These are phyloP conservation scores for Adenanthera pavonina DNA, from an alignment of 306 rosid species.

Conservation along the genomic window DNA sequence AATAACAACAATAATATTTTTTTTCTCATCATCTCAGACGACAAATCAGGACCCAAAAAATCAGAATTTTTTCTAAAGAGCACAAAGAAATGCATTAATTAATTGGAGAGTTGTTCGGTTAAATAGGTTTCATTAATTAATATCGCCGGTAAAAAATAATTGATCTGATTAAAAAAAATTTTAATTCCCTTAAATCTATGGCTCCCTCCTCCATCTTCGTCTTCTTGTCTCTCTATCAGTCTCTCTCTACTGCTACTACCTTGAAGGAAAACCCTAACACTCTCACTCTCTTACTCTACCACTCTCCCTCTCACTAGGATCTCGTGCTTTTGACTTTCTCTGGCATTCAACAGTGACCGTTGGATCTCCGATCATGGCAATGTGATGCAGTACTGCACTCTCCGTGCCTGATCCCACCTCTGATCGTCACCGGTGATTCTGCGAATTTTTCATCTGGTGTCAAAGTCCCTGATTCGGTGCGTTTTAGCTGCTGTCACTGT, in stretches of 20 bases:
- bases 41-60: not conserved
- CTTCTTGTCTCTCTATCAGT: constrained; percentile 47
- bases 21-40: not conserved
- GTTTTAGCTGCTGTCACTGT: constrained; percentile 40
- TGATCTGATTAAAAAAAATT: not conserved
- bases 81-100: not conserved
- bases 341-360: constrained; percentile 43
- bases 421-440: constrained; percentile 35
- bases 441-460: constrained; percentile 20
- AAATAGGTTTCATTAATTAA: constrained; percentile 2
- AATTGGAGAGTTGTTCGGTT: not conserved
- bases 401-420: constrained; percentile 14
- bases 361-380: constrained; percentile 54
- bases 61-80: constrained; percentile 1
- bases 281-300: constrained; percentile 40
- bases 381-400: constrained; percentile 29
- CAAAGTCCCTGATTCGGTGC: constrained; percentile 12
- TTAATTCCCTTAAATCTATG: constrained; percentile 9
- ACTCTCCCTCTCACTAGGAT: not conserved
- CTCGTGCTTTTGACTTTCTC: constrained; percentile 29
- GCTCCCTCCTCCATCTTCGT: constrained; percentile 59
- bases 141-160: not conserved
- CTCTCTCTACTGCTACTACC: constrained; percentile 31
- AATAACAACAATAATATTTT: not conserved
- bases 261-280: constrained; percentile 53